phyloP scores from a whole-genome alignment of 306 rosid species.

The Cicer pinnatifidum region DNA sequence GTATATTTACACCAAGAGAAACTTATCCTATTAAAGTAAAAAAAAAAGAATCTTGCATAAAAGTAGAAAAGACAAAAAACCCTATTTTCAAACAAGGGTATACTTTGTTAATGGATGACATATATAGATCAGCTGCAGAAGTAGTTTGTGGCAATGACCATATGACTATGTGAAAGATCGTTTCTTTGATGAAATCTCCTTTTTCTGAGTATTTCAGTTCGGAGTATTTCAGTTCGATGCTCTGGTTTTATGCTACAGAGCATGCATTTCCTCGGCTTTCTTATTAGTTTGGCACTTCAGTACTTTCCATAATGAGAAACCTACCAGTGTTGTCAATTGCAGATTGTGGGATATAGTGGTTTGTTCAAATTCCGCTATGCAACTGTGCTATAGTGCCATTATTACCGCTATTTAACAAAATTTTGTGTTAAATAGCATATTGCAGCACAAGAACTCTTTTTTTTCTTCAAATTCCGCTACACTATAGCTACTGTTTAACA shows the following conservation, averaged over 20 bases:
- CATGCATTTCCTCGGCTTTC: constrained; percentile 21
- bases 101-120: constrained; percentile 18
- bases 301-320: background rate
- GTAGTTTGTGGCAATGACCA: constrained; percentile 3
- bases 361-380: no score
- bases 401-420: no score
- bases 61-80: constrained; percentile 10
- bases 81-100: constrained; percentile 11
- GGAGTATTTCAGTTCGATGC: constrained; percentile 16
- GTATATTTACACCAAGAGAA: constrained; percentile 12
- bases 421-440: no score
- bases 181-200: constrained; percentile 12
- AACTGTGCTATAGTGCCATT: no score
- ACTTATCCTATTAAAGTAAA: constrained; percentile 7
- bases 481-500: no score
- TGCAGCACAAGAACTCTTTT: no score
- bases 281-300: constrained; percentile 33
- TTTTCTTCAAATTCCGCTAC: no score
- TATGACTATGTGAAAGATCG: constrained; percentile 7
- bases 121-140: constrained; percentile 28
- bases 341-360: no score
- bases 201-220: constrained; percentile 14
- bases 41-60: background rate
- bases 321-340: background rate
- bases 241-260: constrained; percentile 12